Evolutionary conservation across 495 filamentous ascomycete species (phyloP), one percentile per base, ranked within the genome.

Genomic region (Parmelia sp.): DNA sequence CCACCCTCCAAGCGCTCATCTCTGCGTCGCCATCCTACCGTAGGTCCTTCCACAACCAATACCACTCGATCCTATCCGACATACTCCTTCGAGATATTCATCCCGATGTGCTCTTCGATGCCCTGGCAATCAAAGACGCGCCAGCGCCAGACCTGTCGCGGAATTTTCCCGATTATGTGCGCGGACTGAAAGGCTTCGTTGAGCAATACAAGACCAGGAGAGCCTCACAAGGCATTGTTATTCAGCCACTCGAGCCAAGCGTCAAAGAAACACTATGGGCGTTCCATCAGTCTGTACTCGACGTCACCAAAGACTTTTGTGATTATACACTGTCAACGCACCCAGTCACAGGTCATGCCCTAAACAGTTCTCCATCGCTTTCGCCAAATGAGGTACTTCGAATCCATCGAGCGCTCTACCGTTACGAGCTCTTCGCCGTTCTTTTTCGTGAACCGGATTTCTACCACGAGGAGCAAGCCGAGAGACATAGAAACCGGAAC

Each of bases 61-160:
- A 17, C 58, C 23, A 31, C 23, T 19, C 58, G 11, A 45, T 60
- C 25, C 2, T 60, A 21, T 39, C 35, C 37, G 42, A 17, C 36
- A 42, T 29, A 25, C 40, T 40, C 36, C 36, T 59, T 37, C n/a
- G 57, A 42, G 36, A 59, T 42, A 60, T 60, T 14, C n/a, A 60
- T 44, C 58, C 58, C 44, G 36, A 45, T 60, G 37, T 60, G 25
- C 58, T 60, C 27, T 60, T 60, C 58, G 58, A 42, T 23, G 27
- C 15, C 14, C 12, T 44, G 14, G 23, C 58, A 9, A 44, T 44
- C 25, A 14, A 31, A 60, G n/a, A 40, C 25, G 35, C 21, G 23
- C 58, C 27, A 17, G 35, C 21, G 23, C 58, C 27, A 17, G 31
- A 40, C 6, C 14, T 44, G 25, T 25, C 58, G 42, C 37, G 42